Conservation (phyloP, 2,329 filamentous ascomycete species). For the Hypomyces perniciosus region DNA sequence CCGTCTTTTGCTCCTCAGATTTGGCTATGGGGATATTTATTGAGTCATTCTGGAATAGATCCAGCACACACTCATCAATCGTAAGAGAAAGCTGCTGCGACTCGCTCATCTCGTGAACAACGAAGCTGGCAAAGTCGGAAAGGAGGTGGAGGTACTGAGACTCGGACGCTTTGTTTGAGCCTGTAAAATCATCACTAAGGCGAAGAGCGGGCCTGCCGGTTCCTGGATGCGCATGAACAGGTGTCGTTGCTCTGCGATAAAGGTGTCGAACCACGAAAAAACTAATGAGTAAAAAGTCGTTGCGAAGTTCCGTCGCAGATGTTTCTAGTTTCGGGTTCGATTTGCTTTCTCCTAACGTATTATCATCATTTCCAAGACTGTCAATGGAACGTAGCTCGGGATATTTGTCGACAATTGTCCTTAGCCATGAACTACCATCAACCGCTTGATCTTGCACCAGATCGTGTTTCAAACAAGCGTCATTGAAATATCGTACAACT, state of each 20-base stretch:
- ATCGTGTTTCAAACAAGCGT: slow-evolving; percentile 31
- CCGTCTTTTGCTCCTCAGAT: slow-evolving; percentile 8
- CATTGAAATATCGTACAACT: slow-evolving; percentile 32
- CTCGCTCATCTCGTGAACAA: slow-evolving; percentile 32
- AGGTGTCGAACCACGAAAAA: slow-evolving; percentile 34
- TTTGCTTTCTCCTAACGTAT: neutral
- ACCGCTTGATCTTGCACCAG: slow-evolving; percentile 17
- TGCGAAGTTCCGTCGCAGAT: slow-evolving; percentile 24
- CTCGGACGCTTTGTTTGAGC: slow-evolving; percentile 21
- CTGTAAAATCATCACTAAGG: slow-evolving; percentile 28
- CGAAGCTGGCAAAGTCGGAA: slow-evolving; percentile 31
- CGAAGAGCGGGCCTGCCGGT: slow-evolving; percentile 20
- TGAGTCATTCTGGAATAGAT: slow-evolving; percentile 31
- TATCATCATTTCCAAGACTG: slow-evolving; percentile 1
- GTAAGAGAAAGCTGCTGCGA: slow-evolving; percentile 29
- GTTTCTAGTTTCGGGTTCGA: slow-evolving; percentile 4
- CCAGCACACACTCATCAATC: slow-evolving; percentile 29
- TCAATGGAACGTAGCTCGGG: slow-evolving; percentile 21
- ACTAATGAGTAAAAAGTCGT: slow-evolving; percentile 35
- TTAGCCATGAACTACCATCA: slow-evolving; percentile 20
- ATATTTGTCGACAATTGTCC: slow-evolving; percentile 23
- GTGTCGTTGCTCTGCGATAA: slow-evolving; percentile 35
- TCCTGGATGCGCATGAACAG: slow-evolving; percentile 17
- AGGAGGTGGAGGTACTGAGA: slow-evolving; percentile 32
- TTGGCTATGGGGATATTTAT: slow-evolving; percentile 15